Evolutionary conservation across 306 rosid genomes (phyloP), one percentile per base, ranked within the genome.

Genomic region (Fragaria ananassa): DNA sequence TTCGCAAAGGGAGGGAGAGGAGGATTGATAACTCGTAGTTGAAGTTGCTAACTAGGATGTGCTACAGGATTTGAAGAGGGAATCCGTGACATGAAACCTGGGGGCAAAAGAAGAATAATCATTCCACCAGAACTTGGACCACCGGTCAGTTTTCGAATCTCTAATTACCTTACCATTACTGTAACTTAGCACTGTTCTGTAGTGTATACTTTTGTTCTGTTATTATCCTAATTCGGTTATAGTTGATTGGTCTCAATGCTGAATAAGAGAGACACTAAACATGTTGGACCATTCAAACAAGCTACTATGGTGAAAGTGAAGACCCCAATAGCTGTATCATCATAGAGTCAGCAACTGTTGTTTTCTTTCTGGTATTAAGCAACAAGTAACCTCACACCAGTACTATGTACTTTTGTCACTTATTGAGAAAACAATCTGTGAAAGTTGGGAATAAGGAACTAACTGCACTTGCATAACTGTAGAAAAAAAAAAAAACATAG

Each of bases 121-220:
- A 91, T 95, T 74, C 97, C 97, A 46, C 99, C 97, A 10, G 97
- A 95, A 70, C 97, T 95, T 62, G 97, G 97, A 84, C 99, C 99
- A 11, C 99, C 99, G 51, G 99, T 95, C 60, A 86, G 94, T 81
- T 72, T 76, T 65, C 7, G 58, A 71, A 69, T 81, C 75, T 81
- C 74, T 77, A 18, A 29, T 76, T 79, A 68, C 50, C 74, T 72
- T 72, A 58, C 25, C 18, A 53, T 49, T 53, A 37, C 12, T 37
- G 58, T 54, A 72, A 49, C 29, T 42, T 66, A 50, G 31, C 66
- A 71, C 6, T 49, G 13, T 70, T 34, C 19, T 18, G 0, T 39
- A 10, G 14, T 45, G 45, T 56, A 50, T 6, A 23, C 31, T 23
- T 21, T 53, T 61, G 19, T 80, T 42, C 14, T 37, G 64, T 44